Base-by-base conservation (phyloP, 345 rosid species). In the Viola odorata region DNA sequence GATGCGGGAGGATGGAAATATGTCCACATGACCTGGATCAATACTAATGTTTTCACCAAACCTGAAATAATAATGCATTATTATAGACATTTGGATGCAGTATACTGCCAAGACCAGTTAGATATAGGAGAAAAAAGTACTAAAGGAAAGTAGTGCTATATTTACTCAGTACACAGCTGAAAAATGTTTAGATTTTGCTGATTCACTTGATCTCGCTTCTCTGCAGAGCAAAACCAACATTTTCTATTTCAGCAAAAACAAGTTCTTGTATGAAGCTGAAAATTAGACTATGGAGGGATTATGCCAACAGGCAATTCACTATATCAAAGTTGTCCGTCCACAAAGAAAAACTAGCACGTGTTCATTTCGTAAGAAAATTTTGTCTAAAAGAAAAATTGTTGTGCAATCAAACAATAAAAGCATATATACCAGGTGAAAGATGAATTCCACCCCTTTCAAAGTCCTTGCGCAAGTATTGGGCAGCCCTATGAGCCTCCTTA, bases 361-460 rank as follows among this genome's bases (percentile, higher is more conserved):
- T n/a, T 12, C 15, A 3, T 12, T 49, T 17, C 15, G 7, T 49
- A 49, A 4, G 6, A 49, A 7, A 49, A 48, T 5, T 3, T 49
- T 12, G 13, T 49, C 5, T 49, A 49, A 14, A 49, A 9, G 52
- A 15, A 49, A 17, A 23, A 23, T 23, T 23, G 32, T 2, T 0
- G 32, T 23, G 32, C 16, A 17, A n/a, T 12, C 52, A 49, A 60
- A 60, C 40, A 9, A 37, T 8, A 55, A 63, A 37, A 62, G 12
- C 51, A 66, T 42, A 75, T 60, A 53, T 70, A 89, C 99, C 91
- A 55, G 75, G 57, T 69, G 76, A 64, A 15, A 94, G 87, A 84
- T 94, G 97, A 58, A 94, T 90, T 83, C 99, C 97, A 56, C 99
- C 97, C 73, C 79, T 85, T 76, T 94, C 96, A 83, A 90, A 80